phyloP scores from a whole-genome alignment of 345 rosid genomes.

The Eucalyptus regnans region DNA sequence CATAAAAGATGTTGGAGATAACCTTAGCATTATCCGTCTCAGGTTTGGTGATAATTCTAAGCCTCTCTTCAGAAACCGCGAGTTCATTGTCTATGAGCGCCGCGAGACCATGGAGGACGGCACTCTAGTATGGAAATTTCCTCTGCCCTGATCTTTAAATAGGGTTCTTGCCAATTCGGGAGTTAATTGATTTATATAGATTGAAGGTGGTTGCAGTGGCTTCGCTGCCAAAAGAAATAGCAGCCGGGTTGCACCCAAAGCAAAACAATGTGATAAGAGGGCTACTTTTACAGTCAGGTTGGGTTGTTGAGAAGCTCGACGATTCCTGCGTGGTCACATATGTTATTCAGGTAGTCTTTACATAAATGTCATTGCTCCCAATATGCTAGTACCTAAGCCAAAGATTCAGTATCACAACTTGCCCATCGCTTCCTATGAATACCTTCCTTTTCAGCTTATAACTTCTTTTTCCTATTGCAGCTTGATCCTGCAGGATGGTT shows the following conservation, averaged over 20 bases:
- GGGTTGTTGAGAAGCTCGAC: conserved; percentile 82
- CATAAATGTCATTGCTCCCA: not conserved
- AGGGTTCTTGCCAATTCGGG: not conserved
- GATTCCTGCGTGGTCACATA: conserved; percentile 66
- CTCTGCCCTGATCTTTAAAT: not conserved
- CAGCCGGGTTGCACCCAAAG: conserved; percentile 67
- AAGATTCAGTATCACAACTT: not conserved
- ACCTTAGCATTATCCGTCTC: conserved; percentile 55
- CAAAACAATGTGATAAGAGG: conserved; percentile 55
- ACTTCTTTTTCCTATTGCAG: conserved; percentile 11
- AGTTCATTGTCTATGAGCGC: conserved; percentile 70
- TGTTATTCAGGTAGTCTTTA: conserved; percentile 51
- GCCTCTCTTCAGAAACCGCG: conserved; percentile 65
- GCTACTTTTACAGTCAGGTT: conserved; percentile 63
- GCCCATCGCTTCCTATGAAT: not conserved
- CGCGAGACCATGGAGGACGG: conserved; percentile 88
- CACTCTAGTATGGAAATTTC: conserved; percentile 26
- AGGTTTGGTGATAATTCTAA: conserved; percentile 65
- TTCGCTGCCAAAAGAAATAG: conserved; percentile 69
- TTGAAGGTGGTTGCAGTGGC: conserved; percentile 68
- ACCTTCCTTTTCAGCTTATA: not conserved
- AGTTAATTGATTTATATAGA: not conserved
- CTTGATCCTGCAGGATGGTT: conserved; percentile 92
- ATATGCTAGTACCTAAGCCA: not conserved
- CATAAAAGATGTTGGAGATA: conserved; percentile 58